A percentile compares a stretch with the other conserved stretches of the same genome.
Conservation (phyloP, 1,284 basidiomycete genomes). For the Cutaneotrichosporon sp. region DNA sequence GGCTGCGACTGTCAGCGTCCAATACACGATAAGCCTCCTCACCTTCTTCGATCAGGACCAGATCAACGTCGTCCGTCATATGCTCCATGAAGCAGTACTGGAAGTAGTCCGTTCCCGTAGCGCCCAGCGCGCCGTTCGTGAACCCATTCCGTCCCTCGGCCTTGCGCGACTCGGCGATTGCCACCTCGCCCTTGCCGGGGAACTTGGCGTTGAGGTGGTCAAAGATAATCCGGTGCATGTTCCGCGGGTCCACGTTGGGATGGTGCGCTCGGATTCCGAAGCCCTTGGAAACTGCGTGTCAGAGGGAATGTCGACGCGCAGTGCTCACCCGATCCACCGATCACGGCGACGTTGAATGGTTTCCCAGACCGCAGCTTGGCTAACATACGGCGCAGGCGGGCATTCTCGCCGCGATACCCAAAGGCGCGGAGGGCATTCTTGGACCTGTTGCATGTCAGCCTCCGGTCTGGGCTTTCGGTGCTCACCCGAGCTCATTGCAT, state of each 20-base stretch:
- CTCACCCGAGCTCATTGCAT: not conserved
- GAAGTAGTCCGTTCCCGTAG: not conserved
- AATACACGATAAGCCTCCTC: too few relatives aligned
- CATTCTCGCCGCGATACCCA: slow-evolving; percentile 15
- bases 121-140: slow-evolving; percentile 28
- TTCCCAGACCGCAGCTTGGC: slow-evolving; percentile 17
- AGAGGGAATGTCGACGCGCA: not conserved
- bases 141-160: slow-evolving; percentile 18
- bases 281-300: slow-evolving; percentile 27
- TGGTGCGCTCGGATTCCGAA: slow-evolving; percentile 17
- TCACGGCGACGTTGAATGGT: slow-evolving; percentile 23
- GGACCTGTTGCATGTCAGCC: not conserved
- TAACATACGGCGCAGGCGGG: slow-evolving; percentile 16
- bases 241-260: slow-evolving; percentile 22
- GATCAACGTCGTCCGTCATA: not conserved
- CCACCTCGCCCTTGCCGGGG: slow-evolving; percentile 16
- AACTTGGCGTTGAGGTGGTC: slow-evolving; percentile 33
- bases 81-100: not conserved
- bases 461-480: too few relatives aligned
- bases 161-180: not conserved
- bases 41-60: not conserved
- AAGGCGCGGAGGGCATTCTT: not conserved
- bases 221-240: slow-evolving; percentile 35
- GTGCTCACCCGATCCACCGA: slow-evolving; percentile 21
- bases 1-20: too few relatives aligned